A percentile compares a stretch with the other conserved stretches of the same genome.
Evolutionary conservation across 192 early-diverging fungal species (phyloP).

Genomic region (Allomyces macrogynus): DNA sequence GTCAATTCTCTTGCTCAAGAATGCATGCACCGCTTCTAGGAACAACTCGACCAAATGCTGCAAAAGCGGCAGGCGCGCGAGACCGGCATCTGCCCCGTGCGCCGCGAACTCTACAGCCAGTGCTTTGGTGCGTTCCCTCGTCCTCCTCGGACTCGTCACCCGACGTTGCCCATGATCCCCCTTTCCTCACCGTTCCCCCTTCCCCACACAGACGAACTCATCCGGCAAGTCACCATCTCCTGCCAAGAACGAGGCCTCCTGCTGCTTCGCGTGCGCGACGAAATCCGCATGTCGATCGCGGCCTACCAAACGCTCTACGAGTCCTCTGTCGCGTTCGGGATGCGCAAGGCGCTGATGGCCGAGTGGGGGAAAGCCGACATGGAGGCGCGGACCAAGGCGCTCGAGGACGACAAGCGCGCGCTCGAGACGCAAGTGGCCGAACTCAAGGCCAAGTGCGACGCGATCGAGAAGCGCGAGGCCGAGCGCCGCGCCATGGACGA

Average conservation of each 20-base stretch:
- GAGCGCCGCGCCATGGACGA: slow-evolving; percentile 42
- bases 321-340: slow-evolving; percentile 37
- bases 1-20: background rate
- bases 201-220: slow-evolving; percentile 27
- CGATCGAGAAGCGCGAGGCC: slow-evolving; percentile 38
- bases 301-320: slow-evolving; percentile 44
- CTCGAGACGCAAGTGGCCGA: slow-evolving; percentile 34
- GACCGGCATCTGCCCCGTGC: slow-evolving; percentile 37
- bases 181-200: background rate
- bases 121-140: slow-evolving; percentile 26
- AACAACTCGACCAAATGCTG: slow-evolving; percentile 43
- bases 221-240: slow-evolving; percentile 42
- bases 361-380: slow-evolving; percentile 42
- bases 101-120: slow-evolving; percentile 38
- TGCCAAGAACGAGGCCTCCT: slow-evolving; percentile 42
- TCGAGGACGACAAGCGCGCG: slow-evolving; percentile 40
- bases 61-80: slow-evolving; percentile 43
- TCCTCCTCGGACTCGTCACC: background rate
- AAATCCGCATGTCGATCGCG: slow-evolving; percentile 45
- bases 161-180: background rate
- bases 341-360: slow-evolving; percentile 39
- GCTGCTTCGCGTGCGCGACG: slow-evolving; percentile 34
- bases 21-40: slow-evolving; percentile 12
- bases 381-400: slow-evolving; percentile 34
- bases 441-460: slow-evolving; percentile 41